phyloP scores from a whole-genome alignment of 176 grass and related monocot species.

The Lolium multiflorum region DNA sequence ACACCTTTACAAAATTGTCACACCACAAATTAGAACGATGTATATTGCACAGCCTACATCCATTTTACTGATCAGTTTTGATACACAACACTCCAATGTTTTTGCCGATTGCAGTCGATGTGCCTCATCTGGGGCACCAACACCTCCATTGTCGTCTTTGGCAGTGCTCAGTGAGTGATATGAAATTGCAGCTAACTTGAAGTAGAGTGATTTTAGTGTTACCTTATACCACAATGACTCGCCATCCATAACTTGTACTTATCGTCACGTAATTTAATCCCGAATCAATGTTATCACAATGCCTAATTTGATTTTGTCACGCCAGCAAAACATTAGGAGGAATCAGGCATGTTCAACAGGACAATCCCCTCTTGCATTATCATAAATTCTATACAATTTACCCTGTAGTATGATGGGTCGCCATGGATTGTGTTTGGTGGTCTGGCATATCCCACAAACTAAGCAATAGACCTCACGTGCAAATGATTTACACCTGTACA shows the following conservation, averaged over 20 bases:
- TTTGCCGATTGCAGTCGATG: neutral
- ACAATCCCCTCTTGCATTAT: neutral
- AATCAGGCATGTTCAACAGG: neutral
- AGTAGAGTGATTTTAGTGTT: neutral
- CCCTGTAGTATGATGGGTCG: neutral
- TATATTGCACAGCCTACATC: neutral
- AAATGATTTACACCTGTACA: neutral
- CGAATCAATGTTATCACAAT: neutral
- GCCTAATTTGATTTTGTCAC: neutral
- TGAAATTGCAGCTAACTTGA: neutral
- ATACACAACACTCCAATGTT: neutral
- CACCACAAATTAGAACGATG: neutral
- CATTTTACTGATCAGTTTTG: conserved; percentile 15
- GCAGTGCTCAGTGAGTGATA: neutral
- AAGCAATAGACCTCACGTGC: neutral
- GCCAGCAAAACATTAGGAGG: neutral
- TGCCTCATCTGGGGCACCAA: neutral
- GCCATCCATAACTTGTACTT: neutral
- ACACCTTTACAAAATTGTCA: neutral
- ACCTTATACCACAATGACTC: neutral
- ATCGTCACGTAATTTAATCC: neutral
- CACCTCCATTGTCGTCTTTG: neutral
- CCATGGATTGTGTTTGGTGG: neutral
- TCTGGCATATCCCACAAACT: neutral
- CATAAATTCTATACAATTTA: neutral